phyloP scores from a whole-genome alignment of 306 rosid species.

The Cyamopsis tetragonoloba region DNA sequence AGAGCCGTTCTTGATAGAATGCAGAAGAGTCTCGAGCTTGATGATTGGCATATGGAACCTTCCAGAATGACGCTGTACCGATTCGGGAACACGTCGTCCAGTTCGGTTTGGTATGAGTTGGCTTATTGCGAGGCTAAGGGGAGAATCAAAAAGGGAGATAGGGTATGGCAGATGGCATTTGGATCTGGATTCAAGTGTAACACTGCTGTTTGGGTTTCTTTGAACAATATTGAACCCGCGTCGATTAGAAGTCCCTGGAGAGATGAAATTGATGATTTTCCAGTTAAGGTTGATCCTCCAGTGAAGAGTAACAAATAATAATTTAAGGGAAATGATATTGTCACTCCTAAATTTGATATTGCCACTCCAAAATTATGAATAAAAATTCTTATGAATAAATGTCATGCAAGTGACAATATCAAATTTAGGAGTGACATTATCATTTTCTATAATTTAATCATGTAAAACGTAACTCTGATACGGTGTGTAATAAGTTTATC shows the following conservation, averaged over 20 bases:
- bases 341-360: too few relatives aligned
- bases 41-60: slow-evolving; percentile 79
- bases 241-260: slow-evolving; percentile 58
- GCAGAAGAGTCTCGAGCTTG: slow-evolving; percentile 70
- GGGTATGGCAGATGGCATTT: slow-evolving; percentile 83
- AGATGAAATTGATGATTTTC: slow-evolving; percentile 67
- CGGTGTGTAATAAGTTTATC: too few relatives aligned
- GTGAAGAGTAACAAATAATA: neutral
- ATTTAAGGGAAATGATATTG: neutral
- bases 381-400: too few relatives aligned
- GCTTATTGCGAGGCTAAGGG: slow-evolving; percentile 81
- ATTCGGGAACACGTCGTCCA: slow-evolving; percentile 81
- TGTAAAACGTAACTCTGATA: too few relatives aligned
- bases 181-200: slow-evolving; percentile 88
- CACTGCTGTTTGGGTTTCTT: slow-evolving; percentile 73
- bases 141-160: slow-evolving; percentile 60
- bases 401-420: too few relatives aligned
- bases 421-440: too few relatives aligned
- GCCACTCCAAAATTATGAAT: too few relatives aligned
- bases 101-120: slow-evolving; percentile 79
- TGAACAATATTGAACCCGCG: slow-evolving; percentile 44
- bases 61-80: slow-evolving; percentile 68
- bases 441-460: too few relatives aligned
- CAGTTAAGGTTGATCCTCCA: slow-evolving; percentile 23
- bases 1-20: slow-evolving; percentile 73